Evolutionary conservation across 2,329 filamentous ascomycete genomes (phyloP).

Genomic region (Fusarium annulatum): DNA sequence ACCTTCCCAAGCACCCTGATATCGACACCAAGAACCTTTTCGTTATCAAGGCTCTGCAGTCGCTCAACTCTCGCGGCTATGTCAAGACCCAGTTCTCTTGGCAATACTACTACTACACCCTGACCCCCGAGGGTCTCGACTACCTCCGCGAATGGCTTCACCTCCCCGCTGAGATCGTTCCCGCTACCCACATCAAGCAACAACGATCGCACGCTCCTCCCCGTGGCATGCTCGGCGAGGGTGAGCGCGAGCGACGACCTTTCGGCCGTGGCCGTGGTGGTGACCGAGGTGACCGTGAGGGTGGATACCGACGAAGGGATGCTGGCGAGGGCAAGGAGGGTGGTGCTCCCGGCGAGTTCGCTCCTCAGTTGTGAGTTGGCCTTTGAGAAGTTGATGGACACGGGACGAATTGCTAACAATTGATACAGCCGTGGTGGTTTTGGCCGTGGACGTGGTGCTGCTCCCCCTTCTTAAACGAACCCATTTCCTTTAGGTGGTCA

Average conservation of each 20-base stretch:
- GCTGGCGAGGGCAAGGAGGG: slow-evolving; percentile 90
- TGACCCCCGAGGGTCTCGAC: slow-evolving; percentile 99
- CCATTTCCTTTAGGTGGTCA: slow-evolving; percentile 56
- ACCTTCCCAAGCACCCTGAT: slow-evolving; percentile 96
- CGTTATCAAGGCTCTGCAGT: slow-evolving; percentile 99
- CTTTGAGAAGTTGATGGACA: slow-evolving; percentile 2
- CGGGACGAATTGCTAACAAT: slow-evolving; percentile 49
- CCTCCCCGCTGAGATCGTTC: slow-evolving; percentile 98
- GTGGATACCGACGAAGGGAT: slow-evolving; percentile 92
- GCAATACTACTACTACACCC: slow-evolving; percentile 99
- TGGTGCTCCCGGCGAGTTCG: slow-evolving; percentile 90
- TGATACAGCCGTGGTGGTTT: slow-evolving; percentile 79
- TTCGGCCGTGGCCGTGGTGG: slow-evolving; percentile 83
- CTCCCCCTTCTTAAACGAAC: slow-evolving; percentile 72
- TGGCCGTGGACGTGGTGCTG: slow-evolving; percentile 86
- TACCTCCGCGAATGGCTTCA: slow-evolving; percentile 99
- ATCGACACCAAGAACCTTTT: slow-evolving; percentile 99
- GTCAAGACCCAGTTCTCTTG: slow-evolving; percentile 99
- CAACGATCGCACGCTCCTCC: slow-evolving; percentile 98
- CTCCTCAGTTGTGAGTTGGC: slow-evolving; percentile 82
- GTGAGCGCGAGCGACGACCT: slow-evolving; percentile 82
- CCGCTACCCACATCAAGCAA: slow-evolving; percentile 99
- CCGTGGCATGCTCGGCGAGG: slow-evolving; percentile 97
- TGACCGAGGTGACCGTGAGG: slow-evolving; percentile 83
- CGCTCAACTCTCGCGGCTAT: slow-evolving; percentile 96